Evolutionary conservation across 352 stramenopile genomes (phyloP).

Genomic region (Globisporangium nunn): DNA sequence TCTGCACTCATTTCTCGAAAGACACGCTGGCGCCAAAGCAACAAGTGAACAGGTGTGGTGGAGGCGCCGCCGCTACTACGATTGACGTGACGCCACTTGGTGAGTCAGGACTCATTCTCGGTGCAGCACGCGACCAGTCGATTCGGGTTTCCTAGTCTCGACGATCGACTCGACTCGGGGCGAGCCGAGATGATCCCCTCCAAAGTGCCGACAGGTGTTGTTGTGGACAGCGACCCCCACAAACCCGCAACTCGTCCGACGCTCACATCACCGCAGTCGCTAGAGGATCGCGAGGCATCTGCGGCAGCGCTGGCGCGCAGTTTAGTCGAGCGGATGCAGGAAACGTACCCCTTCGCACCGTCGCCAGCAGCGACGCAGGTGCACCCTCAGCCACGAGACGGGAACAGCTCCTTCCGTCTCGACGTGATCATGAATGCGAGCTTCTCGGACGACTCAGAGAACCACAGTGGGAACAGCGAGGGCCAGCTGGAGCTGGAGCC

Average conservation of each 20-base stretch:
- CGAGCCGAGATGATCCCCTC: slow-evolving; percentile 4
- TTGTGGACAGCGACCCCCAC: slow-evolving; percentile 6
- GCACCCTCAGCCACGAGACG: not conserved
- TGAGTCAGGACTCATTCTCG: slow-evolving; percentile 6
- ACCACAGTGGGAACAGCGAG: slow-evolving; percentile 7
- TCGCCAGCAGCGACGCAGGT: slow-evolving; percentile 1
- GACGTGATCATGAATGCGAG: slow-evolving; percentile 13
- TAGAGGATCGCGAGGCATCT: slow-evolving; percentile 1
- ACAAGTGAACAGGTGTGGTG: not conserved
- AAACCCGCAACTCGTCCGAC: slow-evolving; percentile 1
- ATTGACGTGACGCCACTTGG: not conserved
- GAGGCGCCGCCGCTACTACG: not conserved
- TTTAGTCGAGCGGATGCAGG: slow-evolving; percentile 10
- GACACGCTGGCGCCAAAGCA: not conserved
- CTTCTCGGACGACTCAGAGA: slow-evolving; percentile 1
- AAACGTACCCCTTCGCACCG: slow-evolving; percentile 12
- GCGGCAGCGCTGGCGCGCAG: slow-evolving; percentile 1
- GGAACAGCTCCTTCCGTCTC: slow-evolving; percentile 3
- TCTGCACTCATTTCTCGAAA: slow-evolving; percentile 8
- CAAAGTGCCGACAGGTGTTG: not conserved
- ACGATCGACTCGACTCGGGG: not conserved
- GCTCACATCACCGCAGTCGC: slow-evolving; percentile 1
- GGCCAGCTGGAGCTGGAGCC: not conserved
- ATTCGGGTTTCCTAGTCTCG: not conserved
- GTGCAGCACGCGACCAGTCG: not conserved